Base-by-base conservation (phyloP, 371 early-diverging fungal genomes). In the Mortierella sp. region DNA sequence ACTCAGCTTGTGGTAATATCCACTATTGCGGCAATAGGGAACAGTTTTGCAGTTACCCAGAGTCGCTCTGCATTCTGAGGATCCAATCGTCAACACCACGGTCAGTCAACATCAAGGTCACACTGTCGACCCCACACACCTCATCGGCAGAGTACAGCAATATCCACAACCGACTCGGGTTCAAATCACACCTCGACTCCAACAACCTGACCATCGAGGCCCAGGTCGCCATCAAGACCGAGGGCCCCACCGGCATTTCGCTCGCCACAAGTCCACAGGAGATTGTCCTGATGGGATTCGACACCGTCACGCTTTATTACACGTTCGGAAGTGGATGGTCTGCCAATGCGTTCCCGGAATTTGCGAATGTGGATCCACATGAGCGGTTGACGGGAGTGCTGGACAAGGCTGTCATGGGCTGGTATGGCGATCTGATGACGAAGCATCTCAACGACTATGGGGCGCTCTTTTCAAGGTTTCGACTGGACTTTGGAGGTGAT, bases 11-110 rank as follows among this genome's bases (percentile, higher is more conserved):
- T 22, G 34, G 61, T 26, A 50, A 50, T 14, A 53, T 48, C 52
- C n/a, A 26, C 11, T 52, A 2, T 41, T 13, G n/a, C 29, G 31
- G 11, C 41, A 50, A n/a, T 72, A 83, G 84, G 47, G 84, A 83
- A 50, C 76, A 83, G 68, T 76, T 79, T 73, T 83, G 84, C 67
- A 83, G 84, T 31, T 69, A 50, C 71, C 79, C 79, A 0, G 84
- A 83, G 11, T 58, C 76, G 0, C 47, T 79, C 24, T 83, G 84
- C 40, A 55, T 79, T 5, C 63, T 79, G 71, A 69, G 84, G 39
- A 68, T 83, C 19, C 61, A 65, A 29, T 68, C 64, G 19, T 76
- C 79, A 9, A 24, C 44, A 63, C 84, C 84, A 34, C 73, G 73
- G 45, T 66, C 76, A 8, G 70, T 83, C 55, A 75, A 70, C 58